A percentile compares a stretch with the other conserved stretches of the same genome.
Conservation (phyloP, 371 early-diverging fungal genomes). For the Zopfochytrium polystomum region DNA sequence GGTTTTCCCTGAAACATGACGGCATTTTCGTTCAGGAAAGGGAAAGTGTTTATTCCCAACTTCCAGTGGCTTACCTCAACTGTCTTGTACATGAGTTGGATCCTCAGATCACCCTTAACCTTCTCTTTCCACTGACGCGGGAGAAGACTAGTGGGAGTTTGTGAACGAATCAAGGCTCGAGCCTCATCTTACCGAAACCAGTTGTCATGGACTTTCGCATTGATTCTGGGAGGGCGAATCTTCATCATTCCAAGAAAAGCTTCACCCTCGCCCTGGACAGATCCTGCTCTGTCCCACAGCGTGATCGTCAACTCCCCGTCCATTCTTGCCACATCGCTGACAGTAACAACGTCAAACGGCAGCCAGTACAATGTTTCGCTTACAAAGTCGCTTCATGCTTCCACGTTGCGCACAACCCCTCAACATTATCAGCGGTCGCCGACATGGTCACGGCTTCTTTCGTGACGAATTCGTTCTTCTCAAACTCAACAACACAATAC, state of each 20-base stretch:
- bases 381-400: slow-evolving; percentile 68
- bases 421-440: background rate
- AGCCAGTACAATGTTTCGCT: slow-evolving; percentile 20
- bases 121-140: slow-evolving; percentile 53
- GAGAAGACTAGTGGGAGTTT: no score
- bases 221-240: slow-evolving; percentile 54
- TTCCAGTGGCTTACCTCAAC: slow-evolving; percentile 29
- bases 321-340: slow-evolving; percentile 60
- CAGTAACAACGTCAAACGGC: background rate
- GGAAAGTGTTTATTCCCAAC: background rate
- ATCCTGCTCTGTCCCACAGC: slow-evolving; percentile 58
- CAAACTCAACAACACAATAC: slow-evolving; percentile 54
- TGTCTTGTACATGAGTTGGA: slow-evolving; percentile 57
- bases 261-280: no score
- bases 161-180: no score
- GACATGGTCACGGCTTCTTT: slow-evolving; percentile 21
- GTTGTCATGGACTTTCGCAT: slow-evolving; percentile 62
- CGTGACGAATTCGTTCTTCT: slow-evolving; percentile 48
- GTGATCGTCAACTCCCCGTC: slow-evolving; percentile 61
- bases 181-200: no score
- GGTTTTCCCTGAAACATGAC: slow-evolving; percentile 31
- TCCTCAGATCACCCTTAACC: slow-evolving; percentile 64
- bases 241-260: slow-evolving; percentile 64
- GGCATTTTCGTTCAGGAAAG: background rate
- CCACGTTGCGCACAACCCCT: slow-evolving; percentile 44